Base-by-base conservation (phyloP, 148 eudicot genomes). In the Spergularia marina region DNA sequence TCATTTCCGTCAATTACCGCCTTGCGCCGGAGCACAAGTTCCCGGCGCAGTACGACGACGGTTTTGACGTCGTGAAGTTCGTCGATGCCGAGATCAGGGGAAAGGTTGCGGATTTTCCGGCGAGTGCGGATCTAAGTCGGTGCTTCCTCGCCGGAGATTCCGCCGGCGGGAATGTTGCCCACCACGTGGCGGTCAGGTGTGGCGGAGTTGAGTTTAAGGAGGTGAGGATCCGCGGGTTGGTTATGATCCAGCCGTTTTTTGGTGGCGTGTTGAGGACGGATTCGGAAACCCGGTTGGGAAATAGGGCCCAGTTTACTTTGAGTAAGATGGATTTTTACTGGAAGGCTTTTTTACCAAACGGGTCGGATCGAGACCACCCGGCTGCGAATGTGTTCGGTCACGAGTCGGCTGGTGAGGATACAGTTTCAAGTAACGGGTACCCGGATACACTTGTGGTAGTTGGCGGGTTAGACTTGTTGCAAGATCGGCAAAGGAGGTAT, bases 111-210 rank as follows among this genome's bases (percentile, higher is more conserved):
- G 53, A 47, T 23, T 71, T 79, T 14, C 76, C 85, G 18, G 68
- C 52, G 10, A 49, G 40, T 1, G 78, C 70, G 5, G 87, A 84
- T 47, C 74, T 84, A 13, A 17, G 64, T n/a, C 72, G 65, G 12
- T 87, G 86, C 58, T 84, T 84, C 12, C 51, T 87, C 16, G 80
- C 74, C 25, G 90, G 90, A 6, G 86, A 84, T 52, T 81, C 86
- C 15, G 84, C 87, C 17, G 90, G 85, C 10, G 90, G 61, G 20
- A 87, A 87, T 71, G 20, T 87, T 1, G 79, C 83, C 11, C 87
- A 84, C 76, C 89, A 87, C 18, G 74, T 83, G 62, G 74, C 80
- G 10, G 68, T 78, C 0, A 47, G 72, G 53, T 75, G 78, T 15
- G 51, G 53, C 5, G 76, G 44, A 39, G 51, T 41, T 36, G 64